Evolutionary conservation across 495 filamentous ascomycete genomes (phyloP), one percentile per base, ranked within the genome.

Genomic region (Pseudevernia furfuracea): DNA sequence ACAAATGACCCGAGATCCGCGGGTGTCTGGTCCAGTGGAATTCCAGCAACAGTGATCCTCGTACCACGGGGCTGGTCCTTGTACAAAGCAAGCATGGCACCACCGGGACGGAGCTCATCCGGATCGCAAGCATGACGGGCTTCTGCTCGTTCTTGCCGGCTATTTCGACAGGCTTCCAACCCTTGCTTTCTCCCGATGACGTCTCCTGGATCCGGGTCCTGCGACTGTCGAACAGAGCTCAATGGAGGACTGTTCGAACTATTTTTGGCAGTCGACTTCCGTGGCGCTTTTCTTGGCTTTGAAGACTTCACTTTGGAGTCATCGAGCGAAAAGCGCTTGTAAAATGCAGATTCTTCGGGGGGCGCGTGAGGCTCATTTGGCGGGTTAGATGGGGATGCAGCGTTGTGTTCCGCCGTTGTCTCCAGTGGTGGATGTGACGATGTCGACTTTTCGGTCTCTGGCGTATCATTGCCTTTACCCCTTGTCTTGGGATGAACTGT

Each of bases 21-120:
- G 37, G 61, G 49, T 21, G 61, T 43, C 2, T 63, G 17, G 21
- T 63, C 61, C 11, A 63, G 11, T 11, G 61, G 61, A 6, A 63
- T 37, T n/a, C 61, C 61, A 30, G 61, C 61, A 43, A 52, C 11
- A 3, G 38, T 38, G 19, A 15, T 23, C 4, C 1, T 55, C 10
- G 12, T 25, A n/a, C 6, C 12, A 10, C 1, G 15, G 1, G 23
- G 36, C 48, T 17, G 48, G 10, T 37, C 52, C 30, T 55, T 34
- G 52, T 55, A 11, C 52, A 34, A 55, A 55, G 52, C 52, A 36
- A 55, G 52, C 52, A 55, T 5, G 28, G 52, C 30, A 19, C 28
- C 52, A 17, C 52, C 28, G 30, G 52, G 30, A 34, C 52, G 52
- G 34, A 19, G 0, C 30, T 55, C 52, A 4, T 36, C 52, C 36